Conservation (phyloP, 2,329 filamentous ascomycete genomes). For the Colletotrichum orbiculare region DNA sequence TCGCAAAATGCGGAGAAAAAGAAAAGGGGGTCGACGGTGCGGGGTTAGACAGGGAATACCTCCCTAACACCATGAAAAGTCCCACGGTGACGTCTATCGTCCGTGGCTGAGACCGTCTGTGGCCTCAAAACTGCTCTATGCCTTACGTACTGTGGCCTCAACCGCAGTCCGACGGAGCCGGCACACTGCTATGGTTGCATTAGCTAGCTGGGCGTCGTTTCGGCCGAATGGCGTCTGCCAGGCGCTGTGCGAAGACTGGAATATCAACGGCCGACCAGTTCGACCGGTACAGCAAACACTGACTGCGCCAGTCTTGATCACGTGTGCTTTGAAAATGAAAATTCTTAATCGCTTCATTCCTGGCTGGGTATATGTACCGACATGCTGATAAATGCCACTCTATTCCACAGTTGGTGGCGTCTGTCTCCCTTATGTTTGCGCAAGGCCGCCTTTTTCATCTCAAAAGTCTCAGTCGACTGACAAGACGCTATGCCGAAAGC, state of each 20-base stretch:
- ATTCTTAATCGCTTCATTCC: constrained; percentile 23
- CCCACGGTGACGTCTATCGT: constrained; percentile 9
- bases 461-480: constrained; percentile 3
- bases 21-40: constrained; percentile 7
- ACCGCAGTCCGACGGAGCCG: no score
- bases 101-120: no score
- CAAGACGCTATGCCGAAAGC: constrained; percentile 29
- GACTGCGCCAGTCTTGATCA: no score
- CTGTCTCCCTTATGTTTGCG: background rate
- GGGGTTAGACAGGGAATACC: constrained; percentile 32
- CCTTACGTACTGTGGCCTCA: no score
- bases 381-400: constrained; percentile 19
- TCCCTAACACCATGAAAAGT: background rate
- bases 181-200: no score
- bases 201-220: no score
- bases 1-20: constrained; percentile 35
- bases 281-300: no score
- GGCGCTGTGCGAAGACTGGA: no score
- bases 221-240: no score
- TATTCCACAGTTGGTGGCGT: background rate
- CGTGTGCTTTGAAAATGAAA: background rate
- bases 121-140: no score
- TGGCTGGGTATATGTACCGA: constrained; percentile 33
- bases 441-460: background rate
- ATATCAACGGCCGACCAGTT: no score